Conservation (phyloP, 257 asterid species). For the Solanum rostratum region DNA sequence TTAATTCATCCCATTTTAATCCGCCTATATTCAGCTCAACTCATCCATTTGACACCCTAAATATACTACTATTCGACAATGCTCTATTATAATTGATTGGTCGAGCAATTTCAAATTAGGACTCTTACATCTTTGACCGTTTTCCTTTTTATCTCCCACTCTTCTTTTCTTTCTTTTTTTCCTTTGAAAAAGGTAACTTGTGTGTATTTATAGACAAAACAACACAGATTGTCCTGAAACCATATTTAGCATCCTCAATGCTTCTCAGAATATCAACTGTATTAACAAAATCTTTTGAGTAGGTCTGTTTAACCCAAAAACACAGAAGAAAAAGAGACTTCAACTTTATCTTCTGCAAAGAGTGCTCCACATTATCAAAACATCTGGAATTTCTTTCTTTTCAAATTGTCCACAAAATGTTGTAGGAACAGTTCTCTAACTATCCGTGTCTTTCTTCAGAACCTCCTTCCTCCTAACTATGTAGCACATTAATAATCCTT, state of each 20-base stretch:
- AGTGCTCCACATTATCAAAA: neutral
- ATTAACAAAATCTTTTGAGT: neutral
- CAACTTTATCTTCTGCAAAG: neutral
- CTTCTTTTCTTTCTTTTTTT: neutral
- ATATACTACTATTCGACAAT: neutral
- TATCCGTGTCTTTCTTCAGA: neutral
- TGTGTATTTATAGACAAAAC: neutral
- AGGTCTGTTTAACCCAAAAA: neutral
- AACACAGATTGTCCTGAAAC: neutral
- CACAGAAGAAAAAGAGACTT: neutral
- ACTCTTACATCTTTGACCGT: neutral
- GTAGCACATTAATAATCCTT: neutral
- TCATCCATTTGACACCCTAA: neutral
- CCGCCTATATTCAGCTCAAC: neutral
- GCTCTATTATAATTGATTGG: neutral
- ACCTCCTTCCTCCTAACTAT: neutral
- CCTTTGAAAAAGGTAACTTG: neutral
- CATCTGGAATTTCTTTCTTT: neutral
- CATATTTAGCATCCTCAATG: neutral
- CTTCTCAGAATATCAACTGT: neutral
- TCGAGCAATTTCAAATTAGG: neutral
- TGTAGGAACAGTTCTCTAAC: neutral
- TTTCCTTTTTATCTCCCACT: neutral
- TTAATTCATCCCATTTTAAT: neutral
- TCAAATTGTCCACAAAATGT: neutral